Evolutionary conservation across 371 early-diverging fungal genomes (phyloP).

Genomic region (Mortierella sp.): DNA sequence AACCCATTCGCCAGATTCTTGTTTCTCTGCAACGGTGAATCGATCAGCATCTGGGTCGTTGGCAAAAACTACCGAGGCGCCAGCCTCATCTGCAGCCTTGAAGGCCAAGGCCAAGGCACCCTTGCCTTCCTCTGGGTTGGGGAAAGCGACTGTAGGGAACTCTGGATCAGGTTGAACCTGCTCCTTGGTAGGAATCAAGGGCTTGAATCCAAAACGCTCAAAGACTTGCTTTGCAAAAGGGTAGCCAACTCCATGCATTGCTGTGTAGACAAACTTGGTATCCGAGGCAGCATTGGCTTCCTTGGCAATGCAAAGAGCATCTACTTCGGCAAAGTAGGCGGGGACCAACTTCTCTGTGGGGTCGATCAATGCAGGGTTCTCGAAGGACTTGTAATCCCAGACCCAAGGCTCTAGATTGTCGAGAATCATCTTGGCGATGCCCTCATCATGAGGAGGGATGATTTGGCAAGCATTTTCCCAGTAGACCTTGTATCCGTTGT

Average conservation of each 20-base stretch:
- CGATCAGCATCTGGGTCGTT: slow-evolving; percentile 99
- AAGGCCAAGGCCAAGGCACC: slow-evolving; percentile 89
- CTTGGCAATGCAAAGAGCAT: slow-evolving; percentile 59
- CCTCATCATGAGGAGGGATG: slow-evolving; percentile 89
- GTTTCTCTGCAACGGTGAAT: slow-evolving; percentile 89
- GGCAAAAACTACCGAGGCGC: slow-evolving; percentile 85
- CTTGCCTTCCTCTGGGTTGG: slow-evolving; percentile 94
- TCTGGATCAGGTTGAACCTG: slow-evolving; percentile 91
- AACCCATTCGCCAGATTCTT: slow-evolving; percentile 79
- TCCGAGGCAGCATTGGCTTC: slow-evolving; percentile 62
- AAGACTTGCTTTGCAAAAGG: slow-evolving; percentile 81
- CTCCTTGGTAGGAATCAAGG: slow-evolving; percentile 72
- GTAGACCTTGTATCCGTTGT: slow-evolving; percentile 99
- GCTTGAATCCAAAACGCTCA: slow-evolving; percentile 74
- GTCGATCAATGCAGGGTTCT: slow-evolving; percentile 63
- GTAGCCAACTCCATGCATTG: slow-evolving; percentile 97
- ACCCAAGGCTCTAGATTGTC: slow-evolving; percentile 80
- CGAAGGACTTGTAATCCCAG: slow-evolving; percentile 80
- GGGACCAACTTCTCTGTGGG: slow-evolving; percentile 71
- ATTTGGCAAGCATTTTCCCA: slow-evolving; percentile 96
- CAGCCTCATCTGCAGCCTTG: slow-evolving; percentile 72
- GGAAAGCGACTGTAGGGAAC: slow-evolving; percentile 94
- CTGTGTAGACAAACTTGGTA: slow-evolving; percentile 89
- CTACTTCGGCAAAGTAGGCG: slow-evolving; percentile 78
- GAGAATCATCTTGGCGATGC: slow-evolving; percentile 81